These are phyloP conservation scores for Globisporangium solare DNA, from an alignment of 352 stramenopile genomes.

Conservation along the genomic window DNA sequence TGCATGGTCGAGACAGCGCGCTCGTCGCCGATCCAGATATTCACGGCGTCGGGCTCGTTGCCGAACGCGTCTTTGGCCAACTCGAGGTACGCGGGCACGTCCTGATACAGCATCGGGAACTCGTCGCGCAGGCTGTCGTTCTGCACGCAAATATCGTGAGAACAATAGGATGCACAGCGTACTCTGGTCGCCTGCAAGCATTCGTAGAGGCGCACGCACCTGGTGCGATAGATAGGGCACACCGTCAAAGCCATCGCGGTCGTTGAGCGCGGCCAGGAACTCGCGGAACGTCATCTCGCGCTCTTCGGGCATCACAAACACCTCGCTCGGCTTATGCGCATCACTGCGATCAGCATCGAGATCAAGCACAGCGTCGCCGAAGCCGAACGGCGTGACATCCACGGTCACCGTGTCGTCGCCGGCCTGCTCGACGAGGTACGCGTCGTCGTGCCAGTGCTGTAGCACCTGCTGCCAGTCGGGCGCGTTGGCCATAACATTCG, in stretches of 20 bases:
- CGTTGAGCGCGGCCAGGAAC: slow-evolving; percentile 45
- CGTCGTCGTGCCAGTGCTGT: slow-evolving; percentile 44
- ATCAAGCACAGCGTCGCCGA: slow-evolving; percentile 62
- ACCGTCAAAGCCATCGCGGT: slow-evolving; percentile 56
- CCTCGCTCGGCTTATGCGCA: slow-evolving; percentile 10
- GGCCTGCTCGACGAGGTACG: slow-evolving; percentile 45
- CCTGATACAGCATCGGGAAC: slow-evolving; percentile 55
- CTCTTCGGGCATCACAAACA: slow-evolving; percentile 84
- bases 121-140: slow-evolving; percentile 77
- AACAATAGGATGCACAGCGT: not conserved
- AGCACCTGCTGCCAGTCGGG: slow-evolving; percentile 48
- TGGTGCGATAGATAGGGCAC: slow-evolving; percentile 85
- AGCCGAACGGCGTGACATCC: slow-evolving; percentile 74
- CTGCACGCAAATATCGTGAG: slow-evolving; percentile 16
- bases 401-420: slow-evolving; percentile 52
- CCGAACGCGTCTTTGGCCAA: slow-evolving; percentile 68
- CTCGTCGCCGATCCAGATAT: slow-evolving; percentile 98
- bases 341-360: slow-evolving; percentile 13
- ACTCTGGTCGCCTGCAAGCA: not conserved
- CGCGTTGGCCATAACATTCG: slow-evolving; percentile 47
- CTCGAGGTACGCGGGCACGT: slow-evolving; percentile 56
- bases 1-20: slow-evolving; percentile 94
- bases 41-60: slow-evolving; percentile 87
- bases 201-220: slow-evolving; percentile 7
- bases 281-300: slow-evolving; percentile 58